Evolutionary conservation across 139 green algal genomes (phyloP), one percentile per base, ranked within the genome.

Genomic region (Monoraphidium neglectum): DNA sequence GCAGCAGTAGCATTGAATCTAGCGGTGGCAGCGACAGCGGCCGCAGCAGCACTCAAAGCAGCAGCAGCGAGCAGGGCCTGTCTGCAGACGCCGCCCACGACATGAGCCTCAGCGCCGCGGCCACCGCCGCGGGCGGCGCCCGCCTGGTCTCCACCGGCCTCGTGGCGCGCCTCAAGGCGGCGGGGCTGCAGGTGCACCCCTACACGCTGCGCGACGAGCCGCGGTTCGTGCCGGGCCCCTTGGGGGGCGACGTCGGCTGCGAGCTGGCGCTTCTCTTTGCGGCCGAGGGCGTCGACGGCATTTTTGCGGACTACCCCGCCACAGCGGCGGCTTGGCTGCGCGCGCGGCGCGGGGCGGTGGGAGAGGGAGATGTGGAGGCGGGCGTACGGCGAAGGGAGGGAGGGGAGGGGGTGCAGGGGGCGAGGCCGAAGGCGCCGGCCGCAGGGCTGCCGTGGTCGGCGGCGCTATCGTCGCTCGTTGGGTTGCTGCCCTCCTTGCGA

Each of bases 191-290:
- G 56, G 47, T 86, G 68, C 81, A 87, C 59, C 72, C 66, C 12
- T 87, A 87, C 72, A 87, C 81, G 0, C 43, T 87, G 40, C 60
- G 81, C 16, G 71, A 80, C 53, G 81, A 86, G 46, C 13, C 35
- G 32, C 46, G 60, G 54, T 81, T 70, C 66, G 43, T 75, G 18
- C 57, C 24, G 6, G 26, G 24, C 21, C 38, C 30, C 3, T 67
- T 68, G 43, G 30, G 18, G 6, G 30, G n/a, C 23, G 59, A 54
- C 12, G 23, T 73, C 2, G 15, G 4, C 26, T 53, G 49, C 28
- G 79, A 84, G 73, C 72, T 63, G 21, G 68, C 72, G 47, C 66
- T 74, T 37, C 46, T 86, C 70, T 72, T 84, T 40, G 23, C 72
- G 28, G 54, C 37, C 32, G 43, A 77, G 35, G 24, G 64, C 23